phyloP scores from a whole-genome alignment of 208 protist species.

The Leptomonas pyrrhocoris region DNA sequence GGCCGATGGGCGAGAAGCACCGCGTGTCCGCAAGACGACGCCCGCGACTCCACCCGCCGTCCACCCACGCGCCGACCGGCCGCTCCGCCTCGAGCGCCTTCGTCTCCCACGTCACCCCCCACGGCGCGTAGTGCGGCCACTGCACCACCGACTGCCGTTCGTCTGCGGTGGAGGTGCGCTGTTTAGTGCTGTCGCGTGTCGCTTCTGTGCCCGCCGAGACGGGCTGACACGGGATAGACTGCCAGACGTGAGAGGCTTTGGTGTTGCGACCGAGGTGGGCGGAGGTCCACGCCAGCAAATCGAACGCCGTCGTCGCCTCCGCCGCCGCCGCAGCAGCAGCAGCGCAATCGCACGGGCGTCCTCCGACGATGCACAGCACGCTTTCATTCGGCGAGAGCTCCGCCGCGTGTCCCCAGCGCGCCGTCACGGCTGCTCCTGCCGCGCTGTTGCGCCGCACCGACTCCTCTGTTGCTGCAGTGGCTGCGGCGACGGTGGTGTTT shows the following conservation, averaged over 20 bases:
- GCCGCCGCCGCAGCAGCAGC: neutral
- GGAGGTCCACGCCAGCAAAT: constrained; percentile 1
- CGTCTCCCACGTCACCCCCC: constrained; percentile 26
- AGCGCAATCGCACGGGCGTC: constrained; percentile 7
- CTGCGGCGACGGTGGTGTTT: neutral
- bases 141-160: too few species aligned
- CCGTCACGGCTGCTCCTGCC: neutral
- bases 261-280: neutral
- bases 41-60: constrained; percentile 64
- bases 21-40: constrained; percentile 37
- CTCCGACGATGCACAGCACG: constrained; percentile 24
- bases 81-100: constrained; percentile 10
- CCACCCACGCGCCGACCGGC: constrained; percentile 36
- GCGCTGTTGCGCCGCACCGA: neutral
- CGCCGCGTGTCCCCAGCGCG: constrained; percentile 28
- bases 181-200: too few species aligned
- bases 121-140: constrained; percentile 34
- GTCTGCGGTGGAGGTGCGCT: neutral
- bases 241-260: constrained; percentile 7
- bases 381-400: constrained; percentile 26
- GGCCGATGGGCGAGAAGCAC: constrained; percentile 25
- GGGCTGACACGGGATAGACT: neutral
- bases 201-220: too few species aligned
- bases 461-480: neutral
- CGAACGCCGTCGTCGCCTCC: neutral